A percentile compares a stretch with the other conserved stretches of the same genome.
phyloP scores from a whole-genome alignment of 345 rosid species.

The Triadica sebifera region DNA sequence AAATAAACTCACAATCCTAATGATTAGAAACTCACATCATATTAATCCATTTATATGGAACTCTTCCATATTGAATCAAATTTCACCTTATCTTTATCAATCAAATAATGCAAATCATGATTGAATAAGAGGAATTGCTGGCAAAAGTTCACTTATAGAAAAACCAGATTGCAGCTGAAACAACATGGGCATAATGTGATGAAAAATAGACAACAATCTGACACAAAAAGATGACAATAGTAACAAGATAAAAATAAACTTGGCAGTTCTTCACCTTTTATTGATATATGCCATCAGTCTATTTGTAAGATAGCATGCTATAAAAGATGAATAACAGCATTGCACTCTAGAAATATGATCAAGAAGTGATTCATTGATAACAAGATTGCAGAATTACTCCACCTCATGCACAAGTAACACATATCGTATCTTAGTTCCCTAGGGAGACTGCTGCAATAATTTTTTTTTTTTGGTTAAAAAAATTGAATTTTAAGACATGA shows the following conservation, averaged over 20 bases:
- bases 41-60: neutral
- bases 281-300: constrained; percentile 72
- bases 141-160: neutral
- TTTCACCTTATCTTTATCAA: neutral
- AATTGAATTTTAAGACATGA: neutral
- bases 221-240: neutral
- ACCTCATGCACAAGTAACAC: constrained; percentile 66
- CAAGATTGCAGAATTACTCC: constrained; percentile 80
- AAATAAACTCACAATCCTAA: neutral
- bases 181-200: neutral
- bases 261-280: constrained; percentile 52
- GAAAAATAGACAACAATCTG: constrained; percentile 5
- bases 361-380: constrained; percentile 47
- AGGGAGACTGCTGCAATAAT: constrained; percentile 53
- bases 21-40: neutral
- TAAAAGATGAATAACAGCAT: constrained; percentile 63
- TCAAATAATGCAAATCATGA: neutral
- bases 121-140: neutral
- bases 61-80: neutral
- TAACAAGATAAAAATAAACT: no score
- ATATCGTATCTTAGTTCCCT: constrained; percentile 51
- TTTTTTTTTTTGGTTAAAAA: no score
- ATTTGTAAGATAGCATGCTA: constrained; percentile 85
- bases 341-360: constrained; percentile 58
- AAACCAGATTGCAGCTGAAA: neutral